These are phyloP conservation scores for Zygosaccharomyces pseudobailii DNA, from an alignment of 1,139 yeast species.

Conservation along the genomic window DNA sequence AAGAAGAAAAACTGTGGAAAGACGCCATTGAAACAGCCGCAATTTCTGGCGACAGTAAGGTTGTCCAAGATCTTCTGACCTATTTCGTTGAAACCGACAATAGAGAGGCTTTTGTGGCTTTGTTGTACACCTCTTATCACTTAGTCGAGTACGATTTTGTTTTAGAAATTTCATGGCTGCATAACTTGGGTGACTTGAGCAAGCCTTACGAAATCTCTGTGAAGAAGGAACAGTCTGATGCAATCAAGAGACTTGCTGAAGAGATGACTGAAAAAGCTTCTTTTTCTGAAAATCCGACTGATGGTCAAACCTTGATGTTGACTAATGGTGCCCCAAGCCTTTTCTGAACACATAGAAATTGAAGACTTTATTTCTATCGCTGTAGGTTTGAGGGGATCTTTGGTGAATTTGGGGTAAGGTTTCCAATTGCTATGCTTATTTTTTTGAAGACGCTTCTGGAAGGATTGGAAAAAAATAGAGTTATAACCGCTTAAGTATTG, in stretches of 20 bases:
- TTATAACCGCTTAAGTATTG: neutral
- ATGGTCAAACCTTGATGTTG: slow-evolving; percentile 54
- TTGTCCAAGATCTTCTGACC: slow-evolving; percentile 81
- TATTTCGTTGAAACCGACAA: slow-evolving; percentile 97
- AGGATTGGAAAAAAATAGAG: neutral
- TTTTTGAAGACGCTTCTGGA: neutral
- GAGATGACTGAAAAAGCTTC: slow-evolving; percentile 60
- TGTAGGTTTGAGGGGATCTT: slow-evolving; percentile 1
- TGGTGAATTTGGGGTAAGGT: neutral
- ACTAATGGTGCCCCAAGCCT: slow-evolving; percentile 45
- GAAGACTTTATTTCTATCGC: neutral
- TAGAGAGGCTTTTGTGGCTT: slow-evolving; percentile 91
- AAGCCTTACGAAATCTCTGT: slow-evolving; percentile 89
- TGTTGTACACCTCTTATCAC: slow-evolving; percentile 81
- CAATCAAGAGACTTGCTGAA: slow-evolving; percentile 57
- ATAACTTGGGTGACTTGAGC: slow-evolving; percentile 71
- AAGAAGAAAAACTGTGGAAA: slow-evolving; percentile 90
- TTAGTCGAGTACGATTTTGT: slow-evolving; percentile 78
- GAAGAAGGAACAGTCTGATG: slow-evolving; percentile 69
- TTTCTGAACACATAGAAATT: neutral
- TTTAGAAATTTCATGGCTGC: slow-evolving; percentile 86
- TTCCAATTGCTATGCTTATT: neutral
- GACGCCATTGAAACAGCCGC: slow-evolving; percentile 93
- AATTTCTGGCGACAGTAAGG: slow-evolving; percentile 66
- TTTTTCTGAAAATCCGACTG: slow-evolving; percentile 43